Evolutionary conservation across 192 early-diverging fungal species (phyloP).

Genomic region (Kickxella alabastrina): DNA sequence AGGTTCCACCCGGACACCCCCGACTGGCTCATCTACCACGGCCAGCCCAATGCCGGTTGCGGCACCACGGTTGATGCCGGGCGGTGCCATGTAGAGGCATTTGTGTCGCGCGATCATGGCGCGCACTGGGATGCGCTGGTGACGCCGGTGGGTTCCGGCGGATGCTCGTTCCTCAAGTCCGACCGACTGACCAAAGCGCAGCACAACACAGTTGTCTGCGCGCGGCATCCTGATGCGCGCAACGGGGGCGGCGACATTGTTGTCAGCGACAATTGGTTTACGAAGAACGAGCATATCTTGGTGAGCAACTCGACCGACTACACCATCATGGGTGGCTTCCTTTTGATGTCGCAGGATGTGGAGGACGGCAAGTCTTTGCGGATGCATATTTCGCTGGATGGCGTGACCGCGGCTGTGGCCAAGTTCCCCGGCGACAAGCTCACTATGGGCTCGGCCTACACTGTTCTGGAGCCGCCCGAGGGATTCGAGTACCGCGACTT

Average conservation of each 20-base stretch:
- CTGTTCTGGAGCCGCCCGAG: conserved; percentile 64
- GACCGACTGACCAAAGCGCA: conserved; percentile 52
- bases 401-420: conserved; percentile 60
- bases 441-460: conserved; percentile 58
- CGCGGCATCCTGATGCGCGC: conserved; percentile 48
- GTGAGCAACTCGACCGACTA: conserved; percentile 74
- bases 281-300: conserved; percentile 40
- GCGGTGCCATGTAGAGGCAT: conserved; percentile 71
- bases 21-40: conserved; percentile 80
- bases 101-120: conserved; percentile 67
- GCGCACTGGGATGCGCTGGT: conserved; percentile 60
- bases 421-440: conserved; percentile 73
- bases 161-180: conserved; percentile 43
- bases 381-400: conserved; percentile 72
- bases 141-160: conserved; percentile 25
- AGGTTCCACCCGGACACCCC: conserved; percentile 82
- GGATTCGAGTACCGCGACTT: conserved; percentile 42
- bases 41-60: conserved; percentile 53
- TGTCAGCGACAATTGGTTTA: conserved; percentile 58
- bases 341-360: conserved; percentile 67
- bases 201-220: conserved; percentile 69
- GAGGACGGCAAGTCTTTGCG: conserved; percentile 48
- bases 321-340: conserved; percentile 71
- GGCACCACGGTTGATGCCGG: conserved; percentile 36
- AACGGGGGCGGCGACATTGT: conserved; percentile 55